These are phyloP conservation scores for Neurospora sublineolata DNA, from an alignment of 495 filamentous ascomycete species.

Conservation along the genomic window DNA sequence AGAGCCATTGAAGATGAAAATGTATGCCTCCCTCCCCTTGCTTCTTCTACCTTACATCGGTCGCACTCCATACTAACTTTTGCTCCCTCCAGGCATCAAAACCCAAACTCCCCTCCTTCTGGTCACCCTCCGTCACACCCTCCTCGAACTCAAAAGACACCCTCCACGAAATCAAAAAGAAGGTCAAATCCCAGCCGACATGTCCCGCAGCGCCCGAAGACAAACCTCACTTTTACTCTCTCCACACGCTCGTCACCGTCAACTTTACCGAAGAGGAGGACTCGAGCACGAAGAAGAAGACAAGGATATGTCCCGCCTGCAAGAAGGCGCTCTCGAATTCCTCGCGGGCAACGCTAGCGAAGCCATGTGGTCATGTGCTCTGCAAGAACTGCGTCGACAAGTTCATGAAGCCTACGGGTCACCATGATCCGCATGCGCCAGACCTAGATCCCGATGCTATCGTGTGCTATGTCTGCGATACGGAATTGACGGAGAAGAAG, in stretches of 20 bases:
- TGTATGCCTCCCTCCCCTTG: constrained; percentile 26
- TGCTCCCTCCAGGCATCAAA: constrained; percentile 40
- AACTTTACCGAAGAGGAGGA: constrained; percentile 70
- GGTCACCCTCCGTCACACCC: constrained; percentile 81
- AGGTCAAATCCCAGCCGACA: constrained; percentile 57
- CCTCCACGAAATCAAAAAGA: constrained; percentile 48
- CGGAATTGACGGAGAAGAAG: constrained; percentile 50
- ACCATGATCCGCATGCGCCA: constrained; percentile 54
- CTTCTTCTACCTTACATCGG: background rate
- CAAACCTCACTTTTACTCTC: constrained; percentile 62
- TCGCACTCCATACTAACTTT: constrained; percentile 6
- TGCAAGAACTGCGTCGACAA: constrained; percentile 81
- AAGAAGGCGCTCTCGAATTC: constrained; percentile 74
- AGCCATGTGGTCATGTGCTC: constrained; percentile 88
- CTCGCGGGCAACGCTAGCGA: constrained; percentile 74
- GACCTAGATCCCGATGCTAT: constrained; percentile 43
- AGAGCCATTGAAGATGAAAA: constrained; percentile 64
- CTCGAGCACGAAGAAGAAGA: constrained; percentile 31
- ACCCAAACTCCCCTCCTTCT: constrained; percentile 79
- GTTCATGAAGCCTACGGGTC: constrained; percentile 58
- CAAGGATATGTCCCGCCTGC: constrained; percentile 76
- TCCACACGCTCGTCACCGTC: constrained; percentile 71
- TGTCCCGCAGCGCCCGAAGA: constrained; percentile 69
- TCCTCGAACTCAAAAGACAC: constrained; percentile 36
- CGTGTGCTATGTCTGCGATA: constrained; percentile 81